Conservation (phyloP, 495 filamentous ascomycete genomes). For the Trichoderma gamsii region DNA sequence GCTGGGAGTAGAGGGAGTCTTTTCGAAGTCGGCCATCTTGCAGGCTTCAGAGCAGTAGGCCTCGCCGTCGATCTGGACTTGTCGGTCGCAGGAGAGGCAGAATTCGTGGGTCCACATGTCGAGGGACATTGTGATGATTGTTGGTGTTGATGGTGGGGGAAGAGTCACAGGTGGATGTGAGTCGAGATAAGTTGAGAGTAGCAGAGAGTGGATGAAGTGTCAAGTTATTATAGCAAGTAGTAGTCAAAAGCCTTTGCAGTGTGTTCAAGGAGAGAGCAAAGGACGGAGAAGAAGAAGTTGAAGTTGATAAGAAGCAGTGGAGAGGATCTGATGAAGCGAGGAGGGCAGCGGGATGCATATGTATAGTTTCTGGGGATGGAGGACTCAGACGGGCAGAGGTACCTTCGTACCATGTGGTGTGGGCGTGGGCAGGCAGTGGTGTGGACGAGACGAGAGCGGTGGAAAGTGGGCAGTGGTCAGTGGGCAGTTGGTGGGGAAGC, state of each 20-base stretch:
- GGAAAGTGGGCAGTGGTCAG: not conserved
- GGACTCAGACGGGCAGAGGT: not conserved
- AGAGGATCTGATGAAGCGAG: constrained; percentile 4
- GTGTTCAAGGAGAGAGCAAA: constrained; percentile 6
- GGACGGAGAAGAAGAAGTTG: not conserved
- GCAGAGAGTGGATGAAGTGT: constrained; percentile 6
- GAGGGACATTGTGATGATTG: constrained; percentile 47
- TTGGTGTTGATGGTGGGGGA: constrained; percentile 12
- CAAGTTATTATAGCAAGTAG: not conserved
- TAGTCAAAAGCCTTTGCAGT: not conserved
- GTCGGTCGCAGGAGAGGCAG: constrained; percentile 90
- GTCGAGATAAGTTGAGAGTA: not conserved
- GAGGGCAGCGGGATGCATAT: constrained; percentile 11
- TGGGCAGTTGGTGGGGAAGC: not conserved
- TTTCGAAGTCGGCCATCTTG: constrained; percentile 80
- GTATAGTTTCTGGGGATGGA: not conserved
- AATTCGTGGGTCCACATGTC: constrained; percentile 88
- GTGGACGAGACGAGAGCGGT: not conserved
- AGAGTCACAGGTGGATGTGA: not conserved
- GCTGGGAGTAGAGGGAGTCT: constrained; percentile 50
- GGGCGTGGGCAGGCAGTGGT: not conserved
- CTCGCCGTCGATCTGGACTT: constrained; percentile 69
- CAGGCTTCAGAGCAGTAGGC: constrained; percentile 93
- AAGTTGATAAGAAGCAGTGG: not conserved
- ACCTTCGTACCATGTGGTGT: not conserved